Conservation (phyloP, 176 grass and related monocot species). For the Tuctoria greenei region DNA sequence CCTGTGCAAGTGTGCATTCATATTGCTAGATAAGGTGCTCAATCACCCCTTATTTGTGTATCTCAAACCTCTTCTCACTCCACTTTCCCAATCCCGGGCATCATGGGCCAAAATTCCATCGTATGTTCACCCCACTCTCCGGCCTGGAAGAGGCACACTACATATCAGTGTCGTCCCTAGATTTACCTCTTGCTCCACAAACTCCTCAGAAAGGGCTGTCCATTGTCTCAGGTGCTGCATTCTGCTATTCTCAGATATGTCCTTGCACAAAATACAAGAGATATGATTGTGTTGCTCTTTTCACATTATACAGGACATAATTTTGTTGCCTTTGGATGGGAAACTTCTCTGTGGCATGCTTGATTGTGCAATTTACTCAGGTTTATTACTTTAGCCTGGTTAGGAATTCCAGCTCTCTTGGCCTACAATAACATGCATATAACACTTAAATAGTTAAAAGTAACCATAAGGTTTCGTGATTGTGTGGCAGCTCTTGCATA, state of each 20-base stretch:
- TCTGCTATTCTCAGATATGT: not conserved
- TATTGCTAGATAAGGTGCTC: not conserved
- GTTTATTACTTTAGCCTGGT: conserved; percentile 1
- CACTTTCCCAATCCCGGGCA: not conserved
- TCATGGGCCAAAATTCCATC: not conserved
- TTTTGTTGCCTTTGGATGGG: not conserved
- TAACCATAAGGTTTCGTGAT: not conserved
- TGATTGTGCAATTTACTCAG: not conserved
- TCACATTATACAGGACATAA: not conserved
- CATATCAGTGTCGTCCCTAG: not conserved
- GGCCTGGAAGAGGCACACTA: not conserved
- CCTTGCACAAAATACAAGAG: not conserved
- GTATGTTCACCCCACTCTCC: not conserved
- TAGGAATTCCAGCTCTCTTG: conserved; percentile 10
- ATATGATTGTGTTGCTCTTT: not conserved
- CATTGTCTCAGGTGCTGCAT: not conserved
- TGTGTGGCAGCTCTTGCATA: not conserved
- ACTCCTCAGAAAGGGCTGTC: not conserved
- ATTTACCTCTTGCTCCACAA: not conserved
- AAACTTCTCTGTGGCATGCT: not conserved
- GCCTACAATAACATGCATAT: conserved; percentile 3
- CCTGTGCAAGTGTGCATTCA: not conserved
- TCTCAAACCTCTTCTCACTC: not conserved
- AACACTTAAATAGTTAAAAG: not conserved
- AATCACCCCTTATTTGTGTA: conserved; percentile 6